phyloP scores from a whole-genome alignment of 352 stramenopile genomes.

The Phytophthora vignae region DNA sequence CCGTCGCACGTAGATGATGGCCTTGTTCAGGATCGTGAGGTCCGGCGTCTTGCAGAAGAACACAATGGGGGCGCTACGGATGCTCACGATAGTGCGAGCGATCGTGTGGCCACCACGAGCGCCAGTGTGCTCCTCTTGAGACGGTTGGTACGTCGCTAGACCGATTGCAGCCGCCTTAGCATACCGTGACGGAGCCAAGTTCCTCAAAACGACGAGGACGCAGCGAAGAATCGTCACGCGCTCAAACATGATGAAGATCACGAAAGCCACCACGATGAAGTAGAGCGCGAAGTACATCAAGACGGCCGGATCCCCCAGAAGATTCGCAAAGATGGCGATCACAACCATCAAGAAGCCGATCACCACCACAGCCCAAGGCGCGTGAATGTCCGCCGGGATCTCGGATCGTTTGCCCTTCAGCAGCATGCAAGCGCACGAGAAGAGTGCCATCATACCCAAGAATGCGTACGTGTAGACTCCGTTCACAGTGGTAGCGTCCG shows the following conservation, averaged over 20 bases:
- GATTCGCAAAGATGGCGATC: conserved; percentile 55
- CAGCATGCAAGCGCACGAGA: conserved; percentile 81
- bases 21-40: conserved; percentile 91
- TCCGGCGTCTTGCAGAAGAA: conserved; percentile 92
- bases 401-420: conserved; percentile 86
- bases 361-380: conserved; percentile 51
- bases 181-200: conserved; percentile 42
- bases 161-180: conserved; percentile 22
- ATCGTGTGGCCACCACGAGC: conserved; percentile 57
- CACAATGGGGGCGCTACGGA: conserved; percentile 71
- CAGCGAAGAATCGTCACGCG: conserved; percentile 51
- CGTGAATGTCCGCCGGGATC: conserved; percentile 70
- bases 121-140: conserved; percentile 41
- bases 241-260: conserved; percentile 67
- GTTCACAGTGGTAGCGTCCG: conserved; percentile 72
- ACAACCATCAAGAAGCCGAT: conserved; percentile 56
- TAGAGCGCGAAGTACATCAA: conserved; percentile 70
- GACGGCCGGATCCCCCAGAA: conserved; percentile 51
- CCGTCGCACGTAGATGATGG: conserved; percentile 87
- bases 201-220: conserved; percentile 46
- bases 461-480: conserved; percentile 91
- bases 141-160: conserved; percentile 5
- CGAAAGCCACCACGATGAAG: conserved; percentile 50
- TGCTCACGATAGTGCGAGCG: conserved; percentile 50
- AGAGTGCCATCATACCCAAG: conserved; percentile 85